Base-by-base conservation (phyloP, 768 basidiomycete species). In the Amanita jacksonii region DNA sequence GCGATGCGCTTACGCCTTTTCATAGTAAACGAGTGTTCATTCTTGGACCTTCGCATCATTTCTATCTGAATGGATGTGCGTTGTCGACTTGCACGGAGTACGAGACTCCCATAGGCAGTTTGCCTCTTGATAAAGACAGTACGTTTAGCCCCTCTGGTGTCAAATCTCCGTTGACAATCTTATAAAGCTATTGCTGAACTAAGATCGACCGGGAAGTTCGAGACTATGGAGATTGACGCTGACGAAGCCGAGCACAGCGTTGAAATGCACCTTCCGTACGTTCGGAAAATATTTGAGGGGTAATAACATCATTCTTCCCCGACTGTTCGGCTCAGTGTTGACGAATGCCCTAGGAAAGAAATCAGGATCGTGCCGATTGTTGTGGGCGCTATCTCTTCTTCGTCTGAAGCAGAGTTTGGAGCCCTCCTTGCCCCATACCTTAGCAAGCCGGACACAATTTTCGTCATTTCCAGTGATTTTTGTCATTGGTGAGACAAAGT, bases 221-320 rank as follows among this genome's bases (percentile, higher is more conserved):
- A 73, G 28, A 64, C 69, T 8, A 81, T 99, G 77, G 65, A 64
- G 13, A 51, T 71, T 2, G 54, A 64, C 1, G 79, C 78, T 2
- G 96, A 99, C 57, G 91, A 92, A 62, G 88, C 83, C 22, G 96
- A 99, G 55, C 96, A 99, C 59, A 93, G 89, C 57, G 78, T 99
- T 43, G 96, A 99, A 66, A 93, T 99, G 89, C 93, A 98, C 55
- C 73, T 98, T 13, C 92, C 94, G 4, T 93, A 89, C 59, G 67
- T 96, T 32, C 76, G 85, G 39, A 89, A 89, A 60, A 64, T 83
- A 8, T 96, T 94, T 48, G 72, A 86, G 61, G 78, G 78, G 89
- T 90, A 55, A 51, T 67, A 56, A 7, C 16, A 12, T 15, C 7
- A 9, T 32, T 36, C 7, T 31, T 34, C 25, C 12, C 20, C 4